phyloP scores from a whole-genome alignment of 306 rosid genomes.

The Citrullus colocynthis region DNA sequence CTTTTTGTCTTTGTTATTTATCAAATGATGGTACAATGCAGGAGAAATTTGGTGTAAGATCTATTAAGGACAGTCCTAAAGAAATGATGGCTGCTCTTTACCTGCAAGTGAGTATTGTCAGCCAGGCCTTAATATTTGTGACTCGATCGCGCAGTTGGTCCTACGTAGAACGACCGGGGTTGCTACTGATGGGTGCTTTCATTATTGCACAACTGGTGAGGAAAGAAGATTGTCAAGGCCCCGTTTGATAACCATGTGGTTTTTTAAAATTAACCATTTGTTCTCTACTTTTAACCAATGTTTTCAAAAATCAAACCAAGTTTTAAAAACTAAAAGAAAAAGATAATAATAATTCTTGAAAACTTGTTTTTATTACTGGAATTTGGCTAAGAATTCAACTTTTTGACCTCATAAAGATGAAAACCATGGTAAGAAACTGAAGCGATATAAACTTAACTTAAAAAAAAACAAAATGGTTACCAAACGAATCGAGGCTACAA shows the following conservation, averaged over 20 bases:
- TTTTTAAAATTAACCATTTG: too few species aligned
- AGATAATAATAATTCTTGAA: too few species aligned
- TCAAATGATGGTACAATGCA: constrained; percentile 14
- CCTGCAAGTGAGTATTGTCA: constrained; percentile 95
- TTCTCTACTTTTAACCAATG: too few species aligned
- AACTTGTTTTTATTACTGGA: too few species aligned
- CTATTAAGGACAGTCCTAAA: constrained; percentile 15
- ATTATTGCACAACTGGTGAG: constrained; percentile 80
- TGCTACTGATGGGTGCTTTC: constrained; percentile 49
- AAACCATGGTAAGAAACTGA: too few species aligned
- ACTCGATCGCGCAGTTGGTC: constrained; percentile 98
- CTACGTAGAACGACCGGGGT: constrained; percentile 71
- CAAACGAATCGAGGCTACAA: not conserved
- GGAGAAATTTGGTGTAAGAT: constrained; percentile 69
- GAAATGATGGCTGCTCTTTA: constrained; percentile 85
- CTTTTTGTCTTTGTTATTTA: not conserved
- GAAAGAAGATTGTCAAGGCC: not conserved
- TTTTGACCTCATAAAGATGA: too few species aligned
- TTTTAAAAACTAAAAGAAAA: too few species aligned
- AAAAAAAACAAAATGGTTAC: too few species aligned
- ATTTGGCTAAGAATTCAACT: too few species aligned
- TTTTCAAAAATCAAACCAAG: too few species aligned
- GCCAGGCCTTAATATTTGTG: constrained; percentile 90
- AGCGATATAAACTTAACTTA: too few species aligned
- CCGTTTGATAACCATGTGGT: too few species aligned